Base-by-base conservation (phyloP, 2,329 filamentous ascomycete genomes). In the Fusarium robinianum region DNA sequence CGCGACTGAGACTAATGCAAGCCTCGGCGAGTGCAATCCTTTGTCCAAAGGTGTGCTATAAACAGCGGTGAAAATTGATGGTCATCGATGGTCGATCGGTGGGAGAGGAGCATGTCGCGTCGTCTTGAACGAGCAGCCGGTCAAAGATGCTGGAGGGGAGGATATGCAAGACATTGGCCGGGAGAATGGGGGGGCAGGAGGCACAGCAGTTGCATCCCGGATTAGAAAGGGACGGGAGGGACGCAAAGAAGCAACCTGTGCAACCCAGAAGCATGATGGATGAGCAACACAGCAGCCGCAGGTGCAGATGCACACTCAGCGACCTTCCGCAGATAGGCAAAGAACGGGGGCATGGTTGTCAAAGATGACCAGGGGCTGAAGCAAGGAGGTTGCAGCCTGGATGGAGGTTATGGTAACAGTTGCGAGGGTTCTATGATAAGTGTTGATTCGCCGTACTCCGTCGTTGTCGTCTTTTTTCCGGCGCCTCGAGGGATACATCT, bases 61-160 rank as follows among this genome's bases (percentile, higher is more conserved):
- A 60, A 60, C 52, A 41, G 57, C 57, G 57, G 57, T 60, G 57
- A 57, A 60, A 47, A 39, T 11, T 36, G 19, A 31, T 32, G 8
- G 38, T 35, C 36, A 55, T 52, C 41, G 35, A 29, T 16, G 30
- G 39, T 42, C 51, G 42, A 51, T 55, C 44, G 49, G 43, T 37
- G 23, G 34, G 30, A 15, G 24, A 35, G 34, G 32, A 17, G 22
- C 25, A 29, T 38, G 39, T 49, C 51, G 51, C 37, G 47, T 44
- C 39, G 42, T 41, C 36, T 41, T 30, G 38, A 32, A 36, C 22
- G 23, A 41, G 44, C 45, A 49, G 36, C 53, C 55, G 55, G 57
- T 61, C 50, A 61, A 38, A 19, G 34, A 31, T 35, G 46, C 29
- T 52, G 55, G 50, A 49, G 57, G 57, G 57, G 46, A 60, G 51